These are phyloP conservation scores for Vaccinium myrtillus DNA, from an alignment of 148 eudicot genomes.

Conservation along the genomic window DNA sequence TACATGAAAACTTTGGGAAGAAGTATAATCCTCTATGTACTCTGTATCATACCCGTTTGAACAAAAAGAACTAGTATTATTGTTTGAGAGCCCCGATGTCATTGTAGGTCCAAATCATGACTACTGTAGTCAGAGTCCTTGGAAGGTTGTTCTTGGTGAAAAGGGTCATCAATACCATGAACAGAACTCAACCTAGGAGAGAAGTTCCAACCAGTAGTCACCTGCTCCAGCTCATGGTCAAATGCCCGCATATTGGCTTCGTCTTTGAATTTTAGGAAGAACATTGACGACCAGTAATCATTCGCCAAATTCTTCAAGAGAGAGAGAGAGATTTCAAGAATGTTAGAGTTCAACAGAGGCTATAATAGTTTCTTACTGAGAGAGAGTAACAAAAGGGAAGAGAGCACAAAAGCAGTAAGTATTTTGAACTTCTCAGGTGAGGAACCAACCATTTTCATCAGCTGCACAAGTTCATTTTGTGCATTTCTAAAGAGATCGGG, in stretches of 20 bases:
- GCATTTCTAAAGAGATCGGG: constrained; percentile 68
- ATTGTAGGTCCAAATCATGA: constrained; percentile 27
- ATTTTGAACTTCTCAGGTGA: background rate
- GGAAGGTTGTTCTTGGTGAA: constrained; percentile 58
- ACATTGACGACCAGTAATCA: constrained; percentile 80
- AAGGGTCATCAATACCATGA: constrained; percentile 75
- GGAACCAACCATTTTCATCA: constrained; percentile 69
- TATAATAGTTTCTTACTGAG: no score
- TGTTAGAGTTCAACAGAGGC: no score
- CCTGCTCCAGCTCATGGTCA: constrained; percentile 53
- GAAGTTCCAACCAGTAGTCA: constrained; percentile 49
- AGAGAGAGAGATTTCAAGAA: background rate
- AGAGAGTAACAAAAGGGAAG: no score
- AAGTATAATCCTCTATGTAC: background rate
- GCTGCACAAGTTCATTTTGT: constrained; percentile 64
- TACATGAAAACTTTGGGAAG: background rate
- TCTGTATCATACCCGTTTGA: no score
- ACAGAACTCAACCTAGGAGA: constrained; percentile 70
- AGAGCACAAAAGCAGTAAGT: background rate
- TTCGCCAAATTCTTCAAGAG: constrained; percentile 64
- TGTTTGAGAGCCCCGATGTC: background rate
- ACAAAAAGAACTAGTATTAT: no score
- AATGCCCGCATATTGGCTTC: constrained; percentile 37
- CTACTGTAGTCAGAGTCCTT: constrained; percentile 24
- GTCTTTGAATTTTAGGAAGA: constrained; percentile 61